These are phyloP conservation scores for Colletotrichum salicis DNA, from an alignment of 2,329 filamentous ascomycete genomes.

Conservation along the genomic window DNA sequence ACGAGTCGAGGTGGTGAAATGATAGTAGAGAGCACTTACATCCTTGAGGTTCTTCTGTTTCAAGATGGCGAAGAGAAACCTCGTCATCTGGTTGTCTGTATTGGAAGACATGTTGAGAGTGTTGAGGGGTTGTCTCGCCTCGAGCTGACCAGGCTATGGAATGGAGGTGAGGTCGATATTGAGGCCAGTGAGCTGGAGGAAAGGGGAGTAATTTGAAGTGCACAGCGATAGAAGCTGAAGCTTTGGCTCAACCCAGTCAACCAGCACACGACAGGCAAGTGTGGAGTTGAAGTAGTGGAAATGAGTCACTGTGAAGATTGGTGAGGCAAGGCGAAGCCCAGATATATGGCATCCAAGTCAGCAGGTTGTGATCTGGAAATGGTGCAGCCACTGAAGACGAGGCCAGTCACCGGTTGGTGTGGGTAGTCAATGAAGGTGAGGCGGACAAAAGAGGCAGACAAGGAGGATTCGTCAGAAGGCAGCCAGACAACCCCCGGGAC, in stretches of 20 bases:
- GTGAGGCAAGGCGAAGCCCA: constrained; percentile 50
- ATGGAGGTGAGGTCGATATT: constrained; percentile 8
- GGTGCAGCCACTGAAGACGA: constrained; percentile 36
- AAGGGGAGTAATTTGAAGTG: constrained; percentile 42
- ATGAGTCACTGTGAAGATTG: constrained; percentile 56
- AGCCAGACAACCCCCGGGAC: constrained; percentile 29
- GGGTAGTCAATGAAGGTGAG: constrained; percentile 45
- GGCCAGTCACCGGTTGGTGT: constrained; percentile 31
- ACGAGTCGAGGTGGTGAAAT: constrained; percentile 37
- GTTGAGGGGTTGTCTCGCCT: not conserved
- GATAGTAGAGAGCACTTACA: constrained; percentile 53
- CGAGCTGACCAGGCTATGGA: constrained; percentile 12
- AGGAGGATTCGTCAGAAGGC: constrained; percentile 30
- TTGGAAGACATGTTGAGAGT: constrained; percentile 60
- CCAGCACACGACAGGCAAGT: constrained; percentile 29
- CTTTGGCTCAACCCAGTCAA: constrained; percentile 27
- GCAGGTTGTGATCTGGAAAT: constrained; percentile 31
- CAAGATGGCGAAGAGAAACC: constrained; percentile 69
- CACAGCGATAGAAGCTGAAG: constrained; percentile 32
- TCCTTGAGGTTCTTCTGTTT: constrained; percentile 70
- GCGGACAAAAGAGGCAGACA: constrained; percentile 38
- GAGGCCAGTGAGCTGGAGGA: constrained; percentile 29
- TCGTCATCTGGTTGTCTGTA: constrained; percentile 66
- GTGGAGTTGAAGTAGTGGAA: constrained; percentile 44
- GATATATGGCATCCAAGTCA: constrained; percentile 49